Conservation (phyloP, 352 stramenopile genomes). For the Phytophthora melonis region DNA sequence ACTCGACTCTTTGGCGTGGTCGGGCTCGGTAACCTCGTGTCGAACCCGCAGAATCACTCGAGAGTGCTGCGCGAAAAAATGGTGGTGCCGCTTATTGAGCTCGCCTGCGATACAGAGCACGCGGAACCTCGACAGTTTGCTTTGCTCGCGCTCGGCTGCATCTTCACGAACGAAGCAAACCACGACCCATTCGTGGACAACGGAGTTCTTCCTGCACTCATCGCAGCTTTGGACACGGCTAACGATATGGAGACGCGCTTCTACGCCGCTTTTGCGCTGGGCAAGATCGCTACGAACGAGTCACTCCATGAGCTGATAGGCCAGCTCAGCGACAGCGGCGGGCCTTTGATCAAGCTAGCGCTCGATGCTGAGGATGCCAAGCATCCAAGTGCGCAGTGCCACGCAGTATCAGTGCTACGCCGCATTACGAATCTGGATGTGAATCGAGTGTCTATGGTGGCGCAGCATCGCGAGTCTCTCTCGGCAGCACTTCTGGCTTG, state of each 20-base stretch:
- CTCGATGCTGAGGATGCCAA: conserved; percentile 57
- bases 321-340: conserved; percentile 56
- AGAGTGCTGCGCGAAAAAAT: conserved; percentile 73
- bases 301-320: conserved; percentile 74
- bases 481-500: conserved; percentile 63
- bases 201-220: conserved; percentile 75
- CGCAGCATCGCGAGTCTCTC: conserved; percentile 56
- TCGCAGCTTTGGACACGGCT: conserved; percentile 62
- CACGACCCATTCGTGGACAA: conserved; percentile 78
- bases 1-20: conserved; percentile 91
- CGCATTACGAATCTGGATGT: conserved; percentile 84
- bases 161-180: conserved; percentile 73
- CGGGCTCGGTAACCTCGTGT: conserved; percentile 91
- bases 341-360: conserved; percentile 63
- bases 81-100: conserved; percentile 60
- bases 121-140: conserved; percentile 81
- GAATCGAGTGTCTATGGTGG: conserved; percentile 89
- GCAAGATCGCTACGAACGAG: conserved; percentile 92
- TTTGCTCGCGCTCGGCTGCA: conserved; percentile 85
- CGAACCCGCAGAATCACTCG: conserved; percentile 84
- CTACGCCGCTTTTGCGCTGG: conserved; percentile 93
- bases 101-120: conserved; percentile 53
- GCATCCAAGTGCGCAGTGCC: conserved; percentile 78
- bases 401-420: conserved; percentile 92
- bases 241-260: conserved; percentile 93